Evolutionary conservation across 192 early-diverging fungal species (phyloP), one percentile per base, ranked within the genome.

Genomic region (Funneliformis geosporum): DNA sequence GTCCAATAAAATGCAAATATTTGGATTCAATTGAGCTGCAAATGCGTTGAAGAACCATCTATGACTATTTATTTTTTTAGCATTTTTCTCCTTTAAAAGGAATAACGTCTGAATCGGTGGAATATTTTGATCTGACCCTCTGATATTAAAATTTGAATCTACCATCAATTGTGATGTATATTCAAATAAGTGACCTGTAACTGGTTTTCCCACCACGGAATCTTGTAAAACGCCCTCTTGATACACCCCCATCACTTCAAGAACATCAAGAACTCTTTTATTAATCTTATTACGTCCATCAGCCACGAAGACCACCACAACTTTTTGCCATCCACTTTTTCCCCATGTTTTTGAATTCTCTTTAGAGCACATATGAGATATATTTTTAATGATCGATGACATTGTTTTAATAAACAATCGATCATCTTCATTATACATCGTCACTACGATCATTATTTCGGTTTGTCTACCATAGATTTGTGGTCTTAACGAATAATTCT

Each of bases 81-180:
- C 90, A 80, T 96, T 96, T 87, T 95, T 93, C 82, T 96, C 95
- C 83, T 96, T 96, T 8, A 96, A 83, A 84, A 93, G 92, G 83
- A 96, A 96, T 50, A 96, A 82, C 42, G 90, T 86, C 84, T 95
- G 95, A 61, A 91, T 87, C 65, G 93, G 93, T 9, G 91, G 90
- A 18, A 85, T 82, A 64, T 88, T 87, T 69, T 93, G 88, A 38
- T 89, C 85, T 9, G 82, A 83, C 47, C 90, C 91, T 81, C 86
- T 87, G 46, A 91, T 84, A 61, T 90, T 85, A 91, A 92, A 91
- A n/a, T 92, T 91, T 4, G 90, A 83, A 44, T 93, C 94, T 44
- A 95, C 82, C n/a, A 85, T 86, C 60, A 92, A 78, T 79, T 96
- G 94, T 1, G 93, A 88, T 1, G 94, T 95, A 82, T 94, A 93